Evolutionary conservation across 2,329 filamentous ascomycete genomes (phyloP), one percentile per base, ranked within the genome.

Genomic region (Thelonectria rubi): DNA sequence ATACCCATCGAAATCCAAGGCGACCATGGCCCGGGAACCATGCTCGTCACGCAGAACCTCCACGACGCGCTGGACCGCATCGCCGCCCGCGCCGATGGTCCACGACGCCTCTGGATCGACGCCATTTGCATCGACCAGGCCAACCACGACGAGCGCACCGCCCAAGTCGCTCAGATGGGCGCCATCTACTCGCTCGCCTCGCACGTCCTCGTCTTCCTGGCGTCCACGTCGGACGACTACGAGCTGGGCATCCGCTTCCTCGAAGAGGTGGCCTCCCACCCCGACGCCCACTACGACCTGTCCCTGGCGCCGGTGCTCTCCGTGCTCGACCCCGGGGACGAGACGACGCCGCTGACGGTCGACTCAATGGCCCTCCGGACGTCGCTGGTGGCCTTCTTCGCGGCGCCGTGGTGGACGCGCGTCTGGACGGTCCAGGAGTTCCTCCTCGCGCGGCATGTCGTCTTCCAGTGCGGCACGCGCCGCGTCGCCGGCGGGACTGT

Each of bases 371-470:
- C 34, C 17, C 26, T 63, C 5, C 34, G 57, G 53, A 51, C 60
- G 8, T 63, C 60, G 1, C n/a, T 60, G 4, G 49, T 63, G 17
- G 52, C 45, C 15, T 55, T 63, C 14, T 60, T 63, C 20, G 55
- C 56, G 3, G 39, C 45, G 3, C 60, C 60, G 42, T 63, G 57
- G 60, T 63, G 57, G 60, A 63, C 57, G 2, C 42, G 60, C 5
- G 56, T 63, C 17, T 63, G 56, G 56, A 63, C 60, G 6, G 60
- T 63, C 7, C 56, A 60, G 17, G 60, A 56, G 39, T 63, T 30
- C 39, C 34, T 43, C 17, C 21, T 60, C 9, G 51, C 56, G 3
- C 21, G 26, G 11, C 30, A 39, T 5, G 56, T 56, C 20, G 34
- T 55, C 9, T 63, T 63, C 20, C 51, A 60, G 15, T 63, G 60